Evolutionary conservation across 202 grass and related monocot genomes (phyloP), one percentile per base, ranked within the genome.

Genomic region (Saccharum hybrid): DNA sequence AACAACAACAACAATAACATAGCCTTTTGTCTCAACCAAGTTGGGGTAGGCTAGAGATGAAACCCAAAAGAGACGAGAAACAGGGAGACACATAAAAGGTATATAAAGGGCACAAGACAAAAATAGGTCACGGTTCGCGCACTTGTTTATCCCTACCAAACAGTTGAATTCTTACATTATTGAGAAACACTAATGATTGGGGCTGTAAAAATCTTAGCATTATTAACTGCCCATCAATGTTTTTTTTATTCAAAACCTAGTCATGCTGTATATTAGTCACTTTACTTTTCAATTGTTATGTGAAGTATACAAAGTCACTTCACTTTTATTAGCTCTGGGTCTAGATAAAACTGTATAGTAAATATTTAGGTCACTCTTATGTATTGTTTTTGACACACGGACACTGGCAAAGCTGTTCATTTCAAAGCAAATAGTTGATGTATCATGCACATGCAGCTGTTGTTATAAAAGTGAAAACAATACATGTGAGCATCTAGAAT

Each of bases 291-390:
- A 12, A 37, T 61, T 18, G 37, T 68, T 88, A 30, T 73, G 41
- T 80, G 51, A 80, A 68, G 1, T 41, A 74, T 12, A 11, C 9
- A 77, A 66, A 54, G 28, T 71, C 41, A 70, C 34, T 19, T 45
- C 79, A 59, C 54, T 26, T 68, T 39, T 82, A 4, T 72, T 77
- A 77, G 5, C n/a, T 82, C 76, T 72, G 66, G 59, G n/a, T 38
- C 28, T 79, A 9, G 7, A 51, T 85, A 63, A n/a, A 45, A 40
- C 49, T 81, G 4, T 71, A 18, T 81, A 81, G 26, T 42, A 81
- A 62, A 62, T 39, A 68, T 81, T 36, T 67, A 31, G 65, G 37
- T 46, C 45, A 70, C 16, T 65, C 54, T 77, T 65, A 56, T 70
- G 10, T 77, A 49, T 61, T 45, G 1, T 33, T 43, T 66, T 71